Conservation (phyloP, 805 yeast species). For the Citeromyces matritensis region DNA sequence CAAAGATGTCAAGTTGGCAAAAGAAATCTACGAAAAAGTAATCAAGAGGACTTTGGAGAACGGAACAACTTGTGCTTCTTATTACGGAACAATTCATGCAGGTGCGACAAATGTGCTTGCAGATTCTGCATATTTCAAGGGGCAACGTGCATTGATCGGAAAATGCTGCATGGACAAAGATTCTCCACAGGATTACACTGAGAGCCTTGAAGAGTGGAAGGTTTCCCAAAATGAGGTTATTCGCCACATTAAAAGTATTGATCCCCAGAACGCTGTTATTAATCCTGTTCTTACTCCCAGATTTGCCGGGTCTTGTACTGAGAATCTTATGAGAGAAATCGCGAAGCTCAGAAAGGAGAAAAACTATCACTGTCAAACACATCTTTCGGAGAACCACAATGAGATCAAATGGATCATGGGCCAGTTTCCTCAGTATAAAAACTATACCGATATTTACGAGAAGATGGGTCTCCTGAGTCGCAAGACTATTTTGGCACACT, state of each 20-base stretch:
- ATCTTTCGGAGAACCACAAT: conserved; percentile 56
- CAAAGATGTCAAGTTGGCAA: conserved; percentile 35
- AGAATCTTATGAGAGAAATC: conserved; percentile 38
- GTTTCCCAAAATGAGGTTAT: conserved; percentile 37
- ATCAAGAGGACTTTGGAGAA: conserved; percentile 50
- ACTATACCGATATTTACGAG: conserved; percentile 65
- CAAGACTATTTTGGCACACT: conserved; percentile 75
- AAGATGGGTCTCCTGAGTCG: conserved; percentile 36
- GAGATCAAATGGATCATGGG: conserved; percentile 61
- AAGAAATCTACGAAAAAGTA: conserved; percentile 46
- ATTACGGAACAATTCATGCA: conserved; percentile 79
- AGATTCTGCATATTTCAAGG: conserved; percentile 43
- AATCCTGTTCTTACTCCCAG: conserved; percentile 80
- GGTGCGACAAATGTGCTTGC: conserved; percentile 68
- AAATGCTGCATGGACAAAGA: conserved; percentile 88
- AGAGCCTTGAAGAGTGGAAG: conserved; percentile 34
- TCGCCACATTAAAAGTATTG: conserved; percentile 31
- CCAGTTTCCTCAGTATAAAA: conserved; percentile 52
- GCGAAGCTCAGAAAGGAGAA: conserved; percentile 31
- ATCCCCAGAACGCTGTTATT: conserved; percentile 23
- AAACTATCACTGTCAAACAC: conserved; percentile 65
- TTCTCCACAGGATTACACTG: conserved; percentile 58
- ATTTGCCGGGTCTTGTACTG: conserved; percentile 75
- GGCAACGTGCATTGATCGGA: conserved; percentile 86
- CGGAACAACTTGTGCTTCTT: conserved; percentile 90